A percentile compares a stretch with the other conserved stretches of the same genome.
These are phyloP conservation scores for Suhomyces sp. DNA, from an alignment of 805 yeast species.

Conservation along the genomic window DNA sequence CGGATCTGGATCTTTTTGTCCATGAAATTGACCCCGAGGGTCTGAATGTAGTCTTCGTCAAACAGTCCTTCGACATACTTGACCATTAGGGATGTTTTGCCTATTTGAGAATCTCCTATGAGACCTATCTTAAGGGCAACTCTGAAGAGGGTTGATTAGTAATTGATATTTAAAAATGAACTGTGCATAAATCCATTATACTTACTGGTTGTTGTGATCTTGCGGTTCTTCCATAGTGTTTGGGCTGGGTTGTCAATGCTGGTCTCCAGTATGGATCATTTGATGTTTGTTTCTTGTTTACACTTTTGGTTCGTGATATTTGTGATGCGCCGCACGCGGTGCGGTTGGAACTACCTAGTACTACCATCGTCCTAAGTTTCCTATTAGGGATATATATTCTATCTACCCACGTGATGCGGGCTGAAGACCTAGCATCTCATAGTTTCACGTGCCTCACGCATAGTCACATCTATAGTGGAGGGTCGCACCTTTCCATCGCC, in stretches of 20 bases:
- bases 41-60: slow-evolving; percentile 89
- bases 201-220: slow-evolving; percentile 40
- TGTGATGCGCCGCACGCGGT: no score
- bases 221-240: slow-evolving; percentile 18
- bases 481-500: no score
- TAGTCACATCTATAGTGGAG: no score
- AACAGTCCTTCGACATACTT: slow-evolving; percentile 94
- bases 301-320: no score
- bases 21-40: slow-evolving; percentile 93
- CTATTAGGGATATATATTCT: no score
- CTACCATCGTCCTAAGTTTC: no score
- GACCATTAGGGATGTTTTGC: slow-evolving; percentile 94
- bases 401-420: background rate
- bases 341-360: no score
- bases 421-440: background rate
- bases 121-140: slow-evolving; percentile 85
- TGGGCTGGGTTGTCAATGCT: no score
- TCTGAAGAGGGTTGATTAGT: no score
- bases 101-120: slow-evolving; percentile 94
- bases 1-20: slow-evolving; percentile 83
- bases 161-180: no score
- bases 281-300: no score
- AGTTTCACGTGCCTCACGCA: background rate
- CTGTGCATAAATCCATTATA: slow-evolving; percentile 9
- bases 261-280: no score